Percentiles rank a stretch among this genome's conserved stretches.
phyloP scores from a whole-genome alignment of 2,329 filamentous ascomycete genomes.

The Sporothrix variecibatus region DNA sequence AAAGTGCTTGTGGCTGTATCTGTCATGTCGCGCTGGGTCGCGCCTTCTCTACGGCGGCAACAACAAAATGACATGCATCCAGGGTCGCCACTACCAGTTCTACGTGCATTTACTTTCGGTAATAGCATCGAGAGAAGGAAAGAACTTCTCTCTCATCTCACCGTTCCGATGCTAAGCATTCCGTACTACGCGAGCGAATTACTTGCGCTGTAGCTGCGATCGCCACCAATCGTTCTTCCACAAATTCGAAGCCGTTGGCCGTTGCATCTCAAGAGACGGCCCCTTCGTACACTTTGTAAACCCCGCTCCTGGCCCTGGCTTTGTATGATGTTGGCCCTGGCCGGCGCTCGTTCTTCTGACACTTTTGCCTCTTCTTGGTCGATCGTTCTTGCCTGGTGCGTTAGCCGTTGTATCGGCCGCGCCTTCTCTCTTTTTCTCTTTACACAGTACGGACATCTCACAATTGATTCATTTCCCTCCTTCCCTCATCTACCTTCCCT shows the following conservation, averaged over 20 bases:
- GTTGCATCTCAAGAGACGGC: not conserved
- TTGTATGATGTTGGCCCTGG: not conserved
- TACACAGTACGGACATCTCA: too few species aligned
- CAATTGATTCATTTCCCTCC: not conserved
- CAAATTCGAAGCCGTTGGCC: too few species aligned
- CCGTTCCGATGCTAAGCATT: not conserved
- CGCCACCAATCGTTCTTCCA: not conserved
- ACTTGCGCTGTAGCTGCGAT: not conserved
- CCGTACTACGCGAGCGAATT: not conserved
- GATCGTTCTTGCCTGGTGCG: conserved; percentile 3
- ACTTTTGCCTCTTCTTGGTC: conserved; percentile 13
- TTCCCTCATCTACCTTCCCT: too few species aligned
- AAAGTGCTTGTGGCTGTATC: not conserved
- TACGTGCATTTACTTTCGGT: too few species aligned
- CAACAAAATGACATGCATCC: not conserved
- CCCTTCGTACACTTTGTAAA: not conserved
- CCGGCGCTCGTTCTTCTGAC: not conserved
- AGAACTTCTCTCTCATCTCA: not conserved
- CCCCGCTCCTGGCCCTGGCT: not conserved
- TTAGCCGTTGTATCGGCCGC: not conserved
- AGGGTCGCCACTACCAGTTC: not conserved
- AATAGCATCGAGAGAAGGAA: not conserved
- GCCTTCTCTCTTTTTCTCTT: not conserved
- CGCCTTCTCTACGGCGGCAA: not conserved
- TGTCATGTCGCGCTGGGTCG: conserved; percentile 1